These are phyloP conservation scores for Lasiosphaeria ovina DNA, from an alignment of 495 filamentous ascomycete species.

Conservation along the genomic window DNA sequence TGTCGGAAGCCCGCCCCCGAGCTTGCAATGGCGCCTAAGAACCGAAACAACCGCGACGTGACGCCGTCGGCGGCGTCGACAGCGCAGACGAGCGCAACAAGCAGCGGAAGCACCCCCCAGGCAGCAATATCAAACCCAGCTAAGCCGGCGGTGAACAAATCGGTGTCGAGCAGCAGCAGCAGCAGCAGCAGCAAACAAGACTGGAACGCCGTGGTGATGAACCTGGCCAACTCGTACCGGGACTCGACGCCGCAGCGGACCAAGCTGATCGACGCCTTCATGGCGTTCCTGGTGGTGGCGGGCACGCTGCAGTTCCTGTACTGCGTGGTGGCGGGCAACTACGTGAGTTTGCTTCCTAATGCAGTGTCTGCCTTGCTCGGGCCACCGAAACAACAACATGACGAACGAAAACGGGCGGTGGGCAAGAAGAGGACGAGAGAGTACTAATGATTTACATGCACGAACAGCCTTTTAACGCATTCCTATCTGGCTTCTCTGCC, in stretches of 20 bases:
- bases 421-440: not conserved
- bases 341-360: slow-evolving; percentile 60
- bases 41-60: slow-evolving; percentile 1
- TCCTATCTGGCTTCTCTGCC: slow-evolving; percentile 89
- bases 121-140: not conserved
- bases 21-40: slow-evolving; percentile 6
- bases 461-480: slow-evolving; percentile 92
- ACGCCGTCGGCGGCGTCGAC: slow-evolving; percentile 5
- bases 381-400: not conserved
- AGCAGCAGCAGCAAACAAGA: slow-evolving; percentile 15
- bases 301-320: slow-evolving; percentile 92
- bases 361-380: too few relatives aligned
- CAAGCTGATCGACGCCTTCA: slow-evolving; percentile 88
- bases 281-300: slow-evolving; percentile 82
- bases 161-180: slow-evolving; percentile 25
- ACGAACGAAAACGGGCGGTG: too few relatives aligned
- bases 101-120: not conserved
- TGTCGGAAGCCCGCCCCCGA: not conserved
- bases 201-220: slow-evolving; percentile 44
- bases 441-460: not conserved
- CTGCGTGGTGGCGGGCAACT: slow-evolving; percentile 89
- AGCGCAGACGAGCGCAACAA: not conserved
- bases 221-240: slow-evolving; percentile 74
- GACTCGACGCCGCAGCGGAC: slow-evolving; percentile 81
- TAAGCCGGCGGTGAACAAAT: slow-evolving; percentile 17